Conservation (phyloP, 169 alveolate species). For the Plasmodium reichenowi region DNA sequence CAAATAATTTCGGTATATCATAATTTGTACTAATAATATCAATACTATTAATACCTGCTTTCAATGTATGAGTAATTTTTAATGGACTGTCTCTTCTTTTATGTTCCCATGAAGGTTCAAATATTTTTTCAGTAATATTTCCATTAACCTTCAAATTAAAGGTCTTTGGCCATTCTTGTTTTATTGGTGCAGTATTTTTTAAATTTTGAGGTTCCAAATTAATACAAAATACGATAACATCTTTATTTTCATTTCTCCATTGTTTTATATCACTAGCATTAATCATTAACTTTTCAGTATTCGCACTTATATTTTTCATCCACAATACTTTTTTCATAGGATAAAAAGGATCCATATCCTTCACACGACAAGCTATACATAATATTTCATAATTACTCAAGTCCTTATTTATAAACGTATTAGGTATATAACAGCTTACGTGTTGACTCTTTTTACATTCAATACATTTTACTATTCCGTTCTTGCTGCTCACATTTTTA, state of each 20-base stretch:
- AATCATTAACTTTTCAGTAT: conserved; percentile 62
- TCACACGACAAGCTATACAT: conserved; percentile 82
- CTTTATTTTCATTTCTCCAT: conserved; percentile 82
- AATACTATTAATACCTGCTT: conserved; percentile 82
- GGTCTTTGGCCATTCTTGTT: conserved; percentile 89
- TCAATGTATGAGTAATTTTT: conserved; percentile 84
- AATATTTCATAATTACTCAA: conserved; percentile 78
- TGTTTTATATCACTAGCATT: conserved; percentile 77
- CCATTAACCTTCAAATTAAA: conserved; percentile 82
- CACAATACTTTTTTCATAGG: conserved; percentile 80
- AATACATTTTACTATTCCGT: conserved; percentile 66
- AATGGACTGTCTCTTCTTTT: conserved; percentile 90
- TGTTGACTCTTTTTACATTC: conserved; percentile 70
- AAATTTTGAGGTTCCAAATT: conserved; percentile 73
- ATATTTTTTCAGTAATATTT: conserved; percentile 75
- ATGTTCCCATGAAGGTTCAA: conserved; percentile 91
- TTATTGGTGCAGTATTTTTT: conserved; percentile 39
- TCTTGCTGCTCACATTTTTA: conserved; percentile 32
- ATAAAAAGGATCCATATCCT: conserved; percentile 85
- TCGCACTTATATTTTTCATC: conserved; percentile 79
- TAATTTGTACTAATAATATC: conserved; percentile 83
- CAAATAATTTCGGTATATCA: conserved; percentile 79
- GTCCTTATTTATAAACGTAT: conserved; percentile 57
- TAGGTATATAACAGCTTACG: conserved; percentile 50
- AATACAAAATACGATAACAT: conserved; percentile 75